Percentiles rank a stretch among this genome's conserved stretches.
phyloP scores from a whole-genome alignment of 768 basidiomycete species.

The Sutorius australiensis region DNA sequence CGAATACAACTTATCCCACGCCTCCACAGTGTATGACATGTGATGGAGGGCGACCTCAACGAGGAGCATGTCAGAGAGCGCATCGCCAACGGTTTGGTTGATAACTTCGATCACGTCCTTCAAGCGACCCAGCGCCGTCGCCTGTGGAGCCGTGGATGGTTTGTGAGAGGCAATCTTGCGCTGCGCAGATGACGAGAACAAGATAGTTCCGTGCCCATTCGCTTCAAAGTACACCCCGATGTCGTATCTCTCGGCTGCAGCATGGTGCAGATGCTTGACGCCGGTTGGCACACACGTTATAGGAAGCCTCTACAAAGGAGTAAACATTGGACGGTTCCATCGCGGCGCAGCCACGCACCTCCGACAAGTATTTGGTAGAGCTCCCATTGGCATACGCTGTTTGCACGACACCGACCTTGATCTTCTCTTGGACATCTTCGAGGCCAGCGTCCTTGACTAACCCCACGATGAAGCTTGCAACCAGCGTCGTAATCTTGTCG shows the following conservation, averaged over 20 bases:
- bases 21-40: slow-evolving; percentile 73
- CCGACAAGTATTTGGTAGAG: slow-evolving; percentile 87
- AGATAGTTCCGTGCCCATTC: slow-evolving; percentile 96
- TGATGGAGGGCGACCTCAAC: slow-evolving; percentile 91
- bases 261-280: slow-evolving; percentile 97
- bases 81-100: slow-evolving; percentile 98
- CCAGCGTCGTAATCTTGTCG: slow-evolving; percentile 94
- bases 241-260: slow-evolving; percentile 86
- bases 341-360: slow-evolving; percentile 43
- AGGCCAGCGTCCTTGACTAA: slow-evolving; percentile 83
- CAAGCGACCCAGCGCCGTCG: slow-evolving; percentile 73
- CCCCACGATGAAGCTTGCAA: slow-evolving; percentile 89
- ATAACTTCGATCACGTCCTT: slow-evolving; percentile 77
- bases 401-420: slow-evolving; percentile 93
- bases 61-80: slow-evolving; percentile 91
- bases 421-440: slow-evolving; percentile 44
- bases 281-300: slow-evolving; percentile 95
- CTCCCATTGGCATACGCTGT: slow-evolving; percentile 98
- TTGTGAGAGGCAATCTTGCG: slow-evolving; percentile 56
- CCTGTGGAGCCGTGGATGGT: slow-evolving; percentile 79
- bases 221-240: slow-evolving; percentile 99
- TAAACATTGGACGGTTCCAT: slow-evolving; percentile 6
- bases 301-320: slow-evolving; percentile 68
- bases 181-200: slow-evolving; percentile 81
- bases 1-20: slow-evolving; percentile 92